phyloP scores from a whole-genome alignment of 1,284 basidiomycete species.

The Nidula niveotomentosa region DNA sequence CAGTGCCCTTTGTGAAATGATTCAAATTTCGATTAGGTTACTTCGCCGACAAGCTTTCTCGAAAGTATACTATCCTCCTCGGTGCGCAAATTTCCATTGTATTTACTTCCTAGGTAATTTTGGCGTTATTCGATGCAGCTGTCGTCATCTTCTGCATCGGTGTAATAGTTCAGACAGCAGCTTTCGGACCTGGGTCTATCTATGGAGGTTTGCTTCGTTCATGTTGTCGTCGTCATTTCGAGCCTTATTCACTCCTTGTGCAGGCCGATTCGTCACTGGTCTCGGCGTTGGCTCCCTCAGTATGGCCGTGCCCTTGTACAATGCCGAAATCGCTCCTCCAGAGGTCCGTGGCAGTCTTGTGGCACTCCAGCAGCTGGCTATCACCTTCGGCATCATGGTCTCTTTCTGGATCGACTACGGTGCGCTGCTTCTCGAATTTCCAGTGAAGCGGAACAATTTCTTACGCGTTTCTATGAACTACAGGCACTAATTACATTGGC shows the following conservation, averaged over 20 bases:
- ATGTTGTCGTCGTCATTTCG: not conserved
- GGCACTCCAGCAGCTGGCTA: constrained; percentile 80
- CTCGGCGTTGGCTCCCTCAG: constrained; percentile 75
- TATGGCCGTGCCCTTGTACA: constrained; percentile 78
- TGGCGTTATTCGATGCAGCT: constrained; percentile 31
- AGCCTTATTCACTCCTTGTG: not conserved
- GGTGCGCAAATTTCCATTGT: constrained; percentile 33
- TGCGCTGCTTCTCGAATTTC: constrained; percentile 7
- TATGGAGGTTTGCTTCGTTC: constrained; percentile 48
- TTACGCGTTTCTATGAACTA: not conserved
- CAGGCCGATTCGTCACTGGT: constrained; percentile 75
- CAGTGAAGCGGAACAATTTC: not conserved
- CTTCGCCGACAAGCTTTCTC: constrained; percentile 69
- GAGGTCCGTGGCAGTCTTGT: constrained; percentile 84
- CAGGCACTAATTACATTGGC: constrained; percentile 70
- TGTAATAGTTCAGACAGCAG: constrained; percentile 65
- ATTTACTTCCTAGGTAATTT: not conserved
- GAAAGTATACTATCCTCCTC: constrained; percentile 69
- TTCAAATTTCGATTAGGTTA: constrained; percentile 38
- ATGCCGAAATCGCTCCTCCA: constrained; percentile 71
- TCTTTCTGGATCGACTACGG: constrained; percentile 84
- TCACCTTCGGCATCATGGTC: constrained; percentile 68
- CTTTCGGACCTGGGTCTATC: constrained; percentile 56
- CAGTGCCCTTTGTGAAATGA: no score
- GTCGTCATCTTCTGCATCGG: constrained; percentile 68